A percentile compares a stretch with the other conserved stretches of the same genome.
Conservation (phyloP, 31 red algal genomes). For the Odonthalia washingtoniensis region DNA sequence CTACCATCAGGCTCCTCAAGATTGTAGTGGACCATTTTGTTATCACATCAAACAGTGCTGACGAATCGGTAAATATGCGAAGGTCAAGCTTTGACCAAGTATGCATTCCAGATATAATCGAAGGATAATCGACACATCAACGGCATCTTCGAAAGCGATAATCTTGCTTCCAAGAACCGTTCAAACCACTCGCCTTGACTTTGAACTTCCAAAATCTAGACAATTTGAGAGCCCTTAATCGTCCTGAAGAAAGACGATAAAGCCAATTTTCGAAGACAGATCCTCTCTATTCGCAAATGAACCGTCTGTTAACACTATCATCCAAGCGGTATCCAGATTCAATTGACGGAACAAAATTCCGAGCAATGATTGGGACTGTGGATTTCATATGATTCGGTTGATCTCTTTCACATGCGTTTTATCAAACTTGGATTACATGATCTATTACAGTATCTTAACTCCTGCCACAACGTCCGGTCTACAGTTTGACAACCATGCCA, state of each 20-base stretch:
- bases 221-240: not conserved
- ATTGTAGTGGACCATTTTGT: slow-evolving; percentile 5
- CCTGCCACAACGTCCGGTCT: not conserved
- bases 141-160: slow-evolving; percentile 30
- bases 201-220: slow-evolving; percentile 6
- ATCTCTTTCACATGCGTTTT: not conserved
- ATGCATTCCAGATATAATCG: slow-evolving; percentile 14
- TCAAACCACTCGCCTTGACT: not conserved
- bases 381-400: not conserved
- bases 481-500: not conserved
- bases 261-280: slow-evolving; percentile 28
- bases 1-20: not conserved
- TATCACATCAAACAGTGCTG: slow-evolving; percentile 34
- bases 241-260: slow-evolving; percentile 20
- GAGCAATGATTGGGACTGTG: not conserved
- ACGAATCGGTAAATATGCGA: slow-evolving; percentile 35
- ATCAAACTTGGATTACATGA: not conserved
- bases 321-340: not conserved
- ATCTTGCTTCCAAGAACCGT: slow-evolving; percentile 17
- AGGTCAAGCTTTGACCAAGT: not conserved
- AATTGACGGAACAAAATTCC: not conserved
- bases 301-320: not conserved
- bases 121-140: slow-evolving; percentile 4
- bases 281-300: slow-evolving; percentile 21
- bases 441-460: not conserved